Conservation (phyloP, 345 rosid genomes). For the Firmiana major region DNA sequence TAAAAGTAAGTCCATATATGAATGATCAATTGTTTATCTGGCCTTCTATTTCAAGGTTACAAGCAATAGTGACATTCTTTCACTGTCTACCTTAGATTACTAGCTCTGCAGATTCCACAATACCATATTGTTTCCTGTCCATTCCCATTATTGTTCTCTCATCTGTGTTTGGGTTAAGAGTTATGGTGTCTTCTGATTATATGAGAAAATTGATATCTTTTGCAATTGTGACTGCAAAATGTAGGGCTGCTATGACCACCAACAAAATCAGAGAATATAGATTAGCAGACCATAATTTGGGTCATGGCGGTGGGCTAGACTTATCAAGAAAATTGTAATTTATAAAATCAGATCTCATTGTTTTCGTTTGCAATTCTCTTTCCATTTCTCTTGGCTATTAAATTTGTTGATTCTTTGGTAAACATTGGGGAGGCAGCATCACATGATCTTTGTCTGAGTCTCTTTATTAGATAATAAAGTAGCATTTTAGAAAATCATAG, state of each 20-base stretch:
- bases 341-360: not conserved
- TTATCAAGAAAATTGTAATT: not conserved
- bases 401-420: not conserved
- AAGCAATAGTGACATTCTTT: not conserved
- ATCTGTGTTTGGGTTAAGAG: not conserved
- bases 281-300: not conserved
- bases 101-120: too few species aligned
- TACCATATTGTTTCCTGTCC: not conserved
- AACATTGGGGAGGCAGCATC: constrained; percentile 3
- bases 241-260: not conserved
- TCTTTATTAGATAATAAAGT: not conserved
- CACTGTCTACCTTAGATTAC: not conserved
- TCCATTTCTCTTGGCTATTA: not conserved
- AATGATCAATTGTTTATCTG: not conserved
- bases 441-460: not conserved
- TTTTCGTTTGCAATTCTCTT: not conserved
- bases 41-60: not conserved
- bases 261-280: not conserved
- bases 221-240: not conserved
- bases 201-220: not conserved
- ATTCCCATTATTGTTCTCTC: not conserved
- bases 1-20: not conserved
- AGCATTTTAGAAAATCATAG: not conserved
- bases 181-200: not conserved
- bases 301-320: not conserved